Percentiles rank a stretch among this genome's conserved stretches.
phyloP scores from a whole-genome alignment of 805 yeast genomes.

The Starmerella powellii region DNA sequence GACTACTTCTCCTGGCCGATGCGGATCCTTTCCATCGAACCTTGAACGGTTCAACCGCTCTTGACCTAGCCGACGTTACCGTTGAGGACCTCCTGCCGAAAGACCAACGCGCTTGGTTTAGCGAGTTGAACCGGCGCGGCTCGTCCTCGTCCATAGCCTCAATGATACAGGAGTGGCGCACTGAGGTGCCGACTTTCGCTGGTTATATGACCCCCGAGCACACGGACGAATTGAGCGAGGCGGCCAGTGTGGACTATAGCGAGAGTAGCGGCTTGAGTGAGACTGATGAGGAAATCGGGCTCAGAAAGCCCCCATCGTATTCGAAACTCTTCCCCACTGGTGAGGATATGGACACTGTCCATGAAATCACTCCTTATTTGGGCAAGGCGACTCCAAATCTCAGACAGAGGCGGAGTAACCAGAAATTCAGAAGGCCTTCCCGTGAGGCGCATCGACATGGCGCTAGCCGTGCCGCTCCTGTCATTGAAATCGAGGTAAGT shows the following conservation, averaged over 20 bases:
- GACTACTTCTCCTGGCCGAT: conserved; percentile 20
- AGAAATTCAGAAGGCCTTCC: too few species aligned
- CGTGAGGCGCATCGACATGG: too few species aligned
- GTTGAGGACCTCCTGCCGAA: conserved; percentile 23
- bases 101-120: conserved; percentile 23
- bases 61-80: conserved; percentile 28
- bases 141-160: conserved; percentile 23
- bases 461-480: not conserved
- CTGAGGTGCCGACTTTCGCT: not conserved
- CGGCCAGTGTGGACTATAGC: not conserved
- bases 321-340: conserved; percentile 11
- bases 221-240: not conserved
- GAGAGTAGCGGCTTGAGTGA: not conserved
- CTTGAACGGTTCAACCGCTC: conserved; percentile 28
- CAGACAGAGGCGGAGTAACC: too few species aligned
- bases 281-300: not conserved
- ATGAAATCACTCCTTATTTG: not conserved
- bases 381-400: too few species aligned
- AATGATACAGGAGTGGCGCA: conserved; percentile 9
- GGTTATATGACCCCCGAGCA: not conserved
- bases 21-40: conserved; percentile 27
- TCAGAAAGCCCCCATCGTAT: conserved; percentile 17
- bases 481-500: conserved; percentile 12
- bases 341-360: not conserved
- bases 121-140: conserved; percentile 20